phyloP scores from a whole-genome alignment of 495 filamentous ascomycete species.

The Podospora fimiseda region DNA sequence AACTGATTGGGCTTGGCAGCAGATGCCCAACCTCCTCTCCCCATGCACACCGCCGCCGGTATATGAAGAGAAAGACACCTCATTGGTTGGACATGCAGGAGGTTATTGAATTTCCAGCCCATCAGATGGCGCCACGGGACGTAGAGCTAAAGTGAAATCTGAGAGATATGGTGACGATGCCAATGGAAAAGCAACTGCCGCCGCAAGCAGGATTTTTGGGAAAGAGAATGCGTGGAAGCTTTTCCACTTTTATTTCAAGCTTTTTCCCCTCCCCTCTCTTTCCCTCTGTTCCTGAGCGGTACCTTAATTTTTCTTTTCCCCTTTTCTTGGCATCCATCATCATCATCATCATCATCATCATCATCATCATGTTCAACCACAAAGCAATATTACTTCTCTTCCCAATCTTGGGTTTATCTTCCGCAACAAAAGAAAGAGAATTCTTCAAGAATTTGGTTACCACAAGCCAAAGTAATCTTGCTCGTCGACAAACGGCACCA shows the following conservation, averaged over 20 bases:
- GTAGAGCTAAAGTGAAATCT: background rate
- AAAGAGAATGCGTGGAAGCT: too few species aligned
- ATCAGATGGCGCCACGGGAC: constrained; percentile 22
- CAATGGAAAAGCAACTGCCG: background rate
- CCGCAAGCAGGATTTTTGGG: too few species aligned
- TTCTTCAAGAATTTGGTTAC: constrained; percentile 18
- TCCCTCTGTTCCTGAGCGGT: constrained; percentile 9
- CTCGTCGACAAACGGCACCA: constrained; percentile 18
- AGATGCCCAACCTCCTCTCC: constrained; percentile 14
- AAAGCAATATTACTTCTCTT: background rate
- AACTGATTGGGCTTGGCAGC: constrained; percentile 7
- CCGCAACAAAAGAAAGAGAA: constrained; percentile 9
- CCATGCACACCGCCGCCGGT: background rate
- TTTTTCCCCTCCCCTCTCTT: background rate
- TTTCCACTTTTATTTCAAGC: too few species aligned
- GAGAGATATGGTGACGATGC: background rate
- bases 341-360: background rate
- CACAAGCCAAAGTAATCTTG: background rate
- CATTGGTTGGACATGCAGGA: constrained; percentile 13
- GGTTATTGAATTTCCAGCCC: constrained; percentile 16
- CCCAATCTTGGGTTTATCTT: background rate
- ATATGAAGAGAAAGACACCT: constrained; percentile 1
- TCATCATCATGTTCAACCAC: constrained; percentile 4
- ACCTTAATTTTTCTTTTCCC: background rate
- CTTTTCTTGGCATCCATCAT: constrained; percentile 2